Conservation (phyloP, 345 rosid genomes). For the Eucalyptus virginea region DNA sequence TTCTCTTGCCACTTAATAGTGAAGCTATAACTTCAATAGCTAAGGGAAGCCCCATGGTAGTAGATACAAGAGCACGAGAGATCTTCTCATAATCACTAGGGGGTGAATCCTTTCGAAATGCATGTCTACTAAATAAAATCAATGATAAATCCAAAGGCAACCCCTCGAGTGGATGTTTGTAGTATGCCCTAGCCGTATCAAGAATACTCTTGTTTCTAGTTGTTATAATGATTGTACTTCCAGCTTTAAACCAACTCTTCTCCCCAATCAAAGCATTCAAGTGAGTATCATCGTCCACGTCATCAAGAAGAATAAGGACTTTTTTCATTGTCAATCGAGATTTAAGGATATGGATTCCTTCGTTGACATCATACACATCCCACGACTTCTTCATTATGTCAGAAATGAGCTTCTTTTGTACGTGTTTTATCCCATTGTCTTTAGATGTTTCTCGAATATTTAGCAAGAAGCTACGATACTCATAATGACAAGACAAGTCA, state of each 20-base stretch:
- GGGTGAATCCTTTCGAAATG: too few relatives aligned
- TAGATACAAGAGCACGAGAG: accelerated
- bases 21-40: too few relatives aligned
- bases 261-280: accelerated
- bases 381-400: accelerated
- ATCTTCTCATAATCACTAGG: accelerated
- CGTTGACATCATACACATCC: accelerated
- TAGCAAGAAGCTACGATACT: accelerated
- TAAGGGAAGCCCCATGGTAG: accelerated
- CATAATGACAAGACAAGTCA: too few relatives aligned
- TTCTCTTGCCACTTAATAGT: accelerated
- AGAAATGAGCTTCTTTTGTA: too few relatives aligned
- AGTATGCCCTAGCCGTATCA: accelerated
- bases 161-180: accelerated
- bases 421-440: accelerated
- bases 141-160: too few relatives aligned
- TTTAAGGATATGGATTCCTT: accelerated
- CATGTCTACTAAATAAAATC: too few relatives aligned
- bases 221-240: accelerated
- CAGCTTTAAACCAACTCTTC: accelerated
- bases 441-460: too few relatives aligned
- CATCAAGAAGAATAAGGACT: too few relatives aligned
- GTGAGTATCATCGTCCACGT: too few relatives aligned
- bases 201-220: too few relatives aligned
- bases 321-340: accelerated